Evolutionary conservation across 2,329 filamentous ascomycete genomes (phyloP).

Genomic region (Metarhizium anisopliae): DNA sequence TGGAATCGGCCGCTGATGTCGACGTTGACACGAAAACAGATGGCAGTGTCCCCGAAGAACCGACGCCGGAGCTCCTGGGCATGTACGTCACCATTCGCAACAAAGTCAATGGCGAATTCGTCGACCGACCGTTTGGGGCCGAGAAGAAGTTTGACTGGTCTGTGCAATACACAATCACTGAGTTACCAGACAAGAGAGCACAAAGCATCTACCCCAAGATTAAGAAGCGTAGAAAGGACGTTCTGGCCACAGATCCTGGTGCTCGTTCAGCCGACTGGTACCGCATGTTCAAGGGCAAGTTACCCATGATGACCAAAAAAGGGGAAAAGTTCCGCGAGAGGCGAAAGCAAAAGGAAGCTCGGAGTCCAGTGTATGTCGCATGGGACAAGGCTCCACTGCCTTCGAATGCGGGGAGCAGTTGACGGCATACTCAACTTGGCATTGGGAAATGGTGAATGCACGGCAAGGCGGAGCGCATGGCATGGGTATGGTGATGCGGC

Average conservation of each 20-base stretch:
- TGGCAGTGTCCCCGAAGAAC: constrained; percentile 2
- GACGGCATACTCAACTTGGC: neutral
- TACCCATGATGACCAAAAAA: constrained; percentile 32
- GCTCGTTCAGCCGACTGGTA: constrained; percentile 36
- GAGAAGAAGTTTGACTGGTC: constrained; percentile 45
- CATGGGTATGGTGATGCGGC: neutral
- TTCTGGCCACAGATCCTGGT: constrained; percentile 31
- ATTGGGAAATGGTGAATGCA: constrained; percentile 4
- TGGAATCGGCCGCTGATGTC: neutral
- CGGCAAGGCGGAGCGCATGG: neutral
- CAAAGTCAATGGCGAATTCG: constrained; percentile 56
- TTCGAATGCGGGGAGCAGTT: neutral
- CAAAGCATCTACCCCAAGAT: constrained; percentile 45
- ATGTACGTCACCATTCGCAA: constrained; percentile 67
- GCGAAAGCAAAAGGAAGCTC: constrained; percentile 43
- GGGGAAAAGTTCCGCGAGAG: constrained; percentile 51
- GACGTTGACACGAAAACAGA: neutral
- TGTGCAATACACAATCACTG: constrained; percentile 69
- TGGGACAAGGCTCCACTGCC: constrained; percentile 27
- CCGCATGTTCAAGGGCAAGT: constrained; percentile 31
- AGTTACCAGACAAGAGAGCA: constrained; percentile 41
- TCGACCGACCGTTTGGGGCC: constrained; percentile 49
- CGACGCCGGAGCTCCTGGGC: constrained; percentile 42
- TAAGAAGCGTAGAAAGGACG: constrained; percentile 44
- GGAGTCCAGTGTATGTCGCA: constrained; percentile 36